phyloP scores from a whole-genome alignment of 371 early-diverging fungal species.

The Chytridium lagenaria region DNA sequence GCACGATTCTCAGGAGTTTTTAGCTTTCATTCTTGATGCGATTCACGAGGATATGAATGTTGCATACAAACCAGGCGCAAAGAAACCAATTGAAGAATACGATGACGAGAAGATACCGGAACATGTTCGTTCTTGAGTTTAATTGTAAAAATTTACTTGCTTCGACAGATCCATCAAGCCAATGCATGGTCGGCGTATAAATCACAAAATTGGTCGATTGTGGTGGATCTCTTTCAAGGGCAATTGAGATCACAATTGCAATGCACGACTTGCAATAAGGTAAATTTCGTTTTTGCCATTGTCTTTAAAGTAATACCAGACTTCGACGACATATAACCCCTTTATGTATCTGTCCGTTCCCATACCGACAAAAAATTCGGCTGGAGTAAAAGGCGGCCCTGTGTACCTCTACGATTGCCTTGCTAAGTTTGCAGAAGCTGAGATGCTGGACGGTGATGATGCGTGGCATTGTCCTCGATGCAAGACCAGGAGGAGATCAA shows the following conservation, averaged over 20 bases:
- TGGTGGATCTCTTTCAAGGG: slow-evolving; percentile 82
- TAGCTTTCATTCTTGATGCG: slow-evolving; percentile 56
- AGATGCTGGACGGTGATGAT: slow-evolving; percentile 86
- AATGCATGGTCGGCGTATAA: slow-evolving; percentile 83
- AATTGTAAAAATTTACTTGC: not conserved
- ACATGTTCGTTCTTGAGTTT: slow-evolving; percentile 40
- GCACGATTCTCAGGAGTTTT: slow-evolving; percentile 68
- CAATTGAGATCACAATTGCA: slow-evolving; percentile 72
- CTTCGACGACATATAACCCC: slow-evolving; percentile 87
- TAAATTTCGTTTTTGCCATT: slow-evolving; percentile 49
- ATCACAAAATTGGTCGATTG: slow-evolving; percentile 80
- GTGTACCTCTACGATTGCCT: slow-evolving; percentile 79
- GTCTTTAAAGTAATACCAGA: slow-evolving; percentile 45
- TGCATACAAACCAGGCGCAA: slow-evolving; percentile 28
- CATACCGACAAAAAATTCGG: slow-evolving; percentile 66
- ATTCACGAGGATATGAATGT: slow-evolving; percentile 65
- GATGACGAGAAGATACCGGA: slow-evolving; percentile 51
- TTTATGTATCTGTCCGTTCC: slow-evolving; percentile 94
- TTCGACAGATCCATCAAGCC: slow-evolving; percentile 33
- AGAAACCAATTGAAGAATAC: slow-evolving; percentile 29
- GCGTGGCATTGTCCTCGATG: slow-evolving; percentile 92
- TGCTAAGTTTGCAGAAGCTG: slow-evolving; percentile 81
- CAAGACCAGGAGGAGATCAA: slow-evolving; percentile 71
- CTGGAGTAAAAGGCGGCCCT: slow-evolving; percentile 42
- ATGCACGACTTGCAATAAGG: slow-evolving; percentile 82